phyloP scores from a whole-genome alignment of 1,139 yeast species.

The Protomyces inundatus region DNA sequence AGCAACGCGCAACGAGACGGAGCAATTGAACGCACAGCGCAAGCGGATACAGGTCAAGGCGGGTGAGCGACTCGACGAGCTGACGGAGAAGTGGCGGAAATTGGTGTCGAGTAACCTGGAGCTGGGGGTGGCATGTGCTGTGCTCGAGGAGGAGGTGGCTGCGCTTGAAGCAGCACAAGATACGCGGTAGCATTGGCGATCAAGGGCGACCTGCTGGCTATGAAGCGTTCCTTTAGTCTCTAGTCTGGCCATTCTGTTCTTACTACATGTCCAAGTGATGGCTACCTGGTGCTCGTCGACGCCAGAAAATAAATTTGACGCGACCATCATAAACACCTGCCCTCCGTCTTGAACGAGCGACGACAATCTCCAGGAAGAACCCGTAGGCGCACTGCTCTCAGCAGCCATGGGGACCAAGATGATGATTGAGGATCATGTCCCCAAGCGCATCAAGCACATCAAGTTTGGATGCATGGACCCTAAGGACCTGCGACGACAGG shows the following conservation, averaged over 20 bases:
- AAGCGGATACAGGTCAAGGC: slow-evolving; percentile 8
- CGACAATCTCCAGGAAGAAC: too few relatives aligned
- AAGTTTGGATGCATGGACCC: slow-evolving; percentile 91
- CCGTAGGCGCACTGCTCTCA: too few relatives aligned
- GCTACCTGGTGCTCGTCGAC: too few relatives aligned
- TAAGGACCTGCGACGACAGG: slow-evolving; percentile 83
- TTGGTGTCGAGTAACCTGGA: slow-evolving; percentile 19
- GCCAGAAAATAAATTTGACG: too few relatives aligned
- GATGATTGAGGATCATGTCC: slow-evolving; percentile 28
- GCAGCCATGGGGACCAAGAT: slow-evolving; percentile 12
- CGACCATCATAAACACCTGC: too few relatives aligned
- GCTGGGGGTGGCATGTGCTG: slow-evolving; percentile 14
- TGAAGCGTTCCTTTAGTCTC: too few relatives aligned
- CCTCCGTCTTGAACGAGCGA: too few relatives aligned
- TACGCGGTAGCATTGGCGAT: too few relatives aligned
- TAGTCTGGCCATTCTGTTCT: too few relatives aligned
- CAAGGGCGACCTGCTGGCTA: too few relatives aligned
- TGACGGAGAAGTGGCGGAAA: slow-evolving; percentile 5
- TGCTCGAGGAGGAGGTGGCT: slow-evolving; percentile 7
- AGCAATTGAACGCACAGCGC: slow-evolving; percentile 12
- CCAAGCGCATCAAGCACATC: slow-evolving; percentile 53
- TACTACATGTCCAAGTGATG: too few relatives aligned
- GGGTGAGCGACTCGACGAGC: neutral
- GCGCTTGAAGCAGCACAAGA: neutral
- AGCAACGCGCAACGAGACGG: slow-evolving; percentile 6